Conservation (phyloP, 2,329 filamentous ascomycete genomes). For the Cercospora beticola region DNA sequence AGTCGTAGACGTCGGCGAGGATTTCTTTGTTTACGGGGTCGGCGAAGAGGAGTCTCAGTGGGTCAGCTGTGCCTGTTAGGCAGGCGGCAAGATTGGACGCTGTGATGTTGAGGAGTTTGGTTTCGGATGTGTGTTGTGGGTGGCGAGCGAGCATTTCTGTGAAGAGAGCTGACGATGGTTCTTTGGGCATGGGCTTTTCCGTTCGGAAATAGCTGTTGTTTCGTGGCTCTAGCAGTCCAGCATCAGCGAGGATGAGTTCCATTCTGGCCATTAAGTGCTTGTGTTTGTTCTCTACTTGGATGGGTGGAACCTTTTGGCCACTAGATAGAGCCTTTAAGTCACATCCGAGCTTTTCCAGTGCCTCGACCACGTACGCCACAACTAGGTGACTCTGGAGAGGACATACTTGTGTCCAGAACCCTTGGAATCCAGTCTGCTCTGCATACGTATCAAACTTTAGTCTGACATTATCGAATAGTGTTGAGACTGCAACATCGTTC, state of each 20-base stretch:
- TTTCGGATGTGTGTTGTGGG: conserved; percentile 15
- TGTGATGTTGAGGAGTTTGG: conserved; percentile 11
- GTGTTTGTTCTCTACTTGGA: conserved; percentile 5
- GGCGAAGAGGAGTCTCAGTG: conserved; percentile 13
- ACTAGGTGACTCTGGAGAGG: conserved; percentile 10
- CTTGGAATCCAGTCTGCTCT: conserved; percentile 3
- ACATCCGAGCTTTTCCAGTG: conserved; percentile 16
- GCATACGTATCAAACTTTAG: not conserved
- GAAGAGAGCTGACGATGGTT: not conserved
- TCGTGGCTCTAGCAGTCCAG: conserved; percentile 1
- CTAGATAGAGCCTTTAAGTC: not conserved
- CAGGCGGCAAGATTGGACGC: conserved; percentile 12
- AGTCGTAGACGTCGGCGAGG: conserved; percentile 14
- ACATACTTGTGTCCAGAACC: conserved; percentile 12
- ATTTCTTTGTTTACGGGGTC: not conserved
- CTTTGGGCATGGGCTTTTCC: not conserved
- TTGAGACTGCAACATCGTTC: not conserved
- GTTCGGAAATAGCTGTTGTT: conserved; percentile 10
- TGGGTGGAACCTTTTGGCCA: conserved; percentile 3
- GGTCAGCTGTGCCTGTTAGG: conserved; percentile 7
- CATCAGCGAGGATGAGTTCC: conserved; percentile 9
- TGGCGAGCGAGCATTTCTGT: conserved; percentile 6
- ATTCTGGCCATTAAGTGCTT: conserved; percentile 6
- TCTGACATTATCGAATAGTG: not conserved
- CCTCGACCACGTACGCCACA: conserved; percentile 14